Evolutionary conservation across 345 rosid genomes (phyloP), one percentile per base, ranked within the genome.

Genomic region (Hypericum androsaemum): DNA sequence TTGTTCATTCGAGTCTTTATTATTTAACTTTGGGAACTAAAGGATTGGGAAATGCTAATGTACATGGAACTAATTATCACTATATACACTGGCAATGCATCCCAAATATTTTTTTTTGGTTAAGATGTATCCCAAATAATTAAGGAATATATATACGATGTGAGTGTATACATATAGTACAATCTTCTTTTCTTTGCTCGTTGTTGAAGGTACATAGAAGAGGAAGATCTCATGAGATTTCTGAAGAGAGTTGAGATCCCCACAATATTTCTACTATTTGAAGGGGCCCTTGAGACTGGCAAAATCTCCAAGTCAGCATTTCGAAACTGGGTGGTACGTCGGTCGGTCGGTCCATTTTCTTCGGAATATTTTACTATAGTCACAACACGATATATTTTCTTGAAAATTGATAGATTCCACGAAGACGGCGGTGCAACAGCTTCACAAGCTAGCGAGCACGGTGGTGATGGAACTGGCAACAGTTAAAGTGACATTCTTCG

Each of bases 391-490:
- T 22, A 22, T 22, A 22, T 22, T 22, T 22, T 22, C 4, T 22
- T n/a, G 4, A 22, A 22, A 22, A 1, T n/a, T 22, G 32, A 22
- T 22, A 22, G 4, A 22, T 22, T 4, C 32, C 53, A 82, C 87
- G 1, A 86, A 78, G 61, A 86, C 89, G 0, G 87, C 89, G 3
- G 95, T 86, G 15, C 82, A 80, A 43, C 82, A 82, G 56, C 80
- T 86, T 35, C 87, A 86, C 79, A 80, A 81, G 75, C 58, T 86
- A 66, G 89, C 84, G 16, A 82, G 82, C 42, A 79, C 80, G 5
- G 39, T 86, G 0, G 84, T 80, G 11, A 77, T 78, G 68, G 87
- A 81, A 43, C 54, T 86, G 51, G 85, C 89, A 28, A 67, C 76
- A 11, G 67, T 79, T 10, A 86, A 82, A 52, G 71, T 82, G 38